Percentiles rank a stretch among this genome's conserved stretches.
These are phyloP conservation scores for Scenedesmus sp. DNA, from an alignment of 163 green algal genomes.

Conservation along the genomic window DNA sequence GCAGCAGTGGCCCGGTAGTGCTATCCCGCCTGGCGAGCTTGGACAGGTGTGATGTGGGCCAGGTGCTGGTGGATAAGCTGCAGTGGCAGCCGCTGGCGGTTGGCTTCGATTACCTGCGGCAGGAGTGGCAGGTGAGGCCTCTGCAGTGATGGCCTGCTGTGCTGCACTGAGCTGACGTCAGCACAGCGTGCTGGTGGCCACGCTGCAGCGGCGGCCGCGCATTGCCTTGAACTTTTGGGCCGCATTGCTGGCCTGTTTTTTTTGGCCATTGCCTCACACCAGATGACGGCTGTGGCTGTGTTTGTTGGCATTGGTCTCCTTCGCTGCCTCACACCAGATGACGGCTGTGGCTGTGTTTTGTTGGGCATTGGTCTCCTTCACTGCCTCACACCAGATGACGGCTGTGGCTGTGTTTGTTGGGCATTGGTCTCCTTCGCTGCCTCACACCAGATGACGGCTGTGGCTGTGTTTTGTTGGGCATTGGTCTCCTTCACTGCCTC, in stretches of 20 bases:
- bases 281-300: neutral
- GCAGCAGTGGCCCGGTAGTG: neutral
- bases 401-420: no score
- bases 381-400: no score
- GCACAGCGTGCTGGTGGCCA: no score
- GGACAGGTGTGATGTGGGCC: slow-evolving; percentile 21
- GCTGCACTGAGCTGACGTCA: no score
- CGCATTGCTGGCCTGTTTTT: neutral
- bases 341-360: no score
- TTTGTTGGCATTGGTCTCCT: neutral
- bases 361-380: neutral
- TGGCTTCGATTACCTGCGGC: slow-evolving; percentile 22
- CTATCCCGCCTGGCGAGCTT: neutral
- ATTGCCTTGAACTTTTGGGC: no score
- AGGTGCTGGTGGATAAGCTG: slow-evolving; percentile 3
- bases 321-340: no score
- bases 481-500: neutral
- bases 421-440: neutral
- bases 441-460: no score
- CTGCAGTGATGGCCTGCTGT: no score
- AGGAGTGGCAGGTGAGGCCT: slow-evolving; percentile 30
- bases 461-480: no score
- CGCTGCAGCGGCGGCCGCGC: no score
- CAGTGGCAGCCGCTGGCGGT: neutral
- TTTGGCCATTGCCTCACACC: no score